Conservation (phyloP, 2,329 filamentous ascomycete species). For the Trichothecium roseum region DNA sequence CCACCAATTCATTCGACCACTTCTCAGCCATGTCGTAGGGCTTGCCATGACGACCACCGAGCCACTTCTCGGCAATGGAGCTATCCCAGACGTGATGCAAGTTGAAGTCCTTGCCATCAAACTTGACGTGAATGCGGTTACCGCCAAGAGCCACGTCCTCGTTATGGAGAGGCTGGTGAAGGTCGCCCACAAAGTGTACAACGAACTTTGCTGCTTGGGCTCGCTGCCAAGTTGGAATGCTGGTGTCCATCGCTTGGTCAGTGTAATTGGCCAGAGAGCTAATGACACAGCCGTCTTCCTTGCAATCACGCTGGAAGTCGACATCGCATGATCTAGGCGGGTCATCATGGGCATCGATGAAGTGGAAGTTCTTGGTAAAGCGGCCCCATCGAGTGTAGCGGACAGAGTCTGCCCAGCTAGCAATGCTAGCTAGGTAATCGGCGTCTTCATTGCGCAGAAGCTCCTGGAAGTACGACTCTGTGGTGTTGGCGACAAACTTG, state of each 20-base stretch:
- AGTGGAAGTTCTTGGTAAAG: conserved; percentile 55
- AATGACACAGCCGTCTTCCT: conserved; percentile 50
- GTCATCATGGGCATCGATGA: conserved; percentile 56
- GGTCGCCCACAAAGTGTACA: conserved; percentile 59
- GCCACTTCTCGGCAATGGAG: conserved; percentile 54
- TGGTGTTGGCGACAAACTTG: conserved; percentile 46
- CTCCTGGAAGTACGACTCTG: conserved; percentile 44
- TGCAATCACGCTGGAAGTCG: conserved; percentile 51
- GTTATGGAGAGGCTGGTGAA: conserved; percentile 58
- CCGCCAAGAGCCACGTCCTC: conserved; percentile 56
- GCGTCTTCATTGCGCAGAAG: conserved; percentile 43
- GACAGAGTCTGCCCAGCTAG: conserved; percentile 58
- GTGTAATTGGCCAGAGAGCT: conserved; percentile 52
- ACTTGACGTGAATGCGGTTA: conserved; percentile 57
- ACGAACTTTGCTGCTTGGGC: conserved; percentile 56
- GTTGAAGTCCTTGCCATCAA: conserved; percentile 47
- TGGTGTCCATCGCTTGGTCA: conserved; percentile 36
- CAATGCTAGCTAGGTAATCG: conserved; percentile 52
- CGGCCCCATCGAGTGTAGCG: conserved; percentile 53
- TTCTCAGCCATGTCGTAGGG: conserved; percentile 37
- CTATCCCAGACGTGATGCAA: conserved; percentile 67
- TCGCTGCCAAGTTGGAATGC: conserved; percentile 33
- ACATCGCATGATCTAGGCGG: conserved; percentile 49
- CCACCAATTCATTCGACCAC: conserved; percentile 47
- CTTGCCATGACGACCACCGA: conserved; percentile 43